Percentiles rank a stretch among this genome's conserved stretches.
phyloP scores from a whole-genome alignment of 106 monocot genomes.

The Platanthera zijinensis region DNA sequence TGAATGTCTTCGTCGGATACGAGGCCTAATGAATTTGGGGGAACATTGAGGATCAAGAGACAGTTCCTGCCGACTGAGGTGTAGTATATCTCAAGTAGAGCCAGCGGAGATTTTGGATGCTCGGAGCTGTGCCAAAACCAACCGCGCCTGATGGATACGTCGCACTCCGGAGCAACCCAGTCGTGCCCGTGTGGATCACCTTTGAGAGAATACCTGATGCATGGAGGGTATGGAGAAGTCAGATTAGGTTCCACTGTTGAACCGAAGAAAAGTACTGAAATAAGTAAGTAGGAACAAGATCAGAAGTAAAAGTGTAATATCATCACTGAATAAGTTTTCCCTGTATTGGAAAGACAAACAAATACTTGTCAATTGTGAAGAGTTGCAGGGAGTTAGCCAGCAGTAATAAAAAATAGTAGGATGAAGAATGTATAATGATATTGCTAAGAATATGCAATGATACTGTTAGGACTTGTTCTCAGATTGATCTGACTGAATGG shows the following conservation, averaged over 20 bases:
- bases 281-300: not conserved
- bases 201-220: slow-evolving; percentile 40
- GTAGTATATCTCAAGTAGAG: slow-evolving; percentile 81
- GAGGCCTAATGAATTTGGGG: slow-evolving; percentile 91
- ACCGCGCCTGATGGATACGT: slow-evolving; percentile 84
- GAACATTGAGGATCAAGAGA: slow-evolving; percentile 72
- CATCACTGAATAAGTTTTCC: not conserved
- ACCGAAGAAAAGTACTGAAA: not conserved
- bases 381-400: too few relatives aligned
- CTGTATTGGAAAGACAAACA: not conserved
- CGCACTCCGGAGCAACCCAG: slow-evolving; percentile 93
- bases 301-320: not conserved
- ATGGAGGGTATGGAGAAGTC: not conserved
- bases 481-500: too few relatives aligned
- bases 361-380: not conserved
- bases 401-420: too few relatives aligned
- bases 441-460: too few relatives aligned
- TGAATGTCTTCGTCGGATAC: slow-evolving; percentile 81
- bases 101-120: slow-evolving; percentile 58
- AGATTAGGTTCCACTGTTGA: not conserved
- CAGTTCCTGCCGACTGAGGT: slow-evolving; percentile 90
- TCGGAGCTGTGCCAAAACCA: slow-evolving; percentile 95
- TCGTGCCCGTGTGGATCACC: slow-evolving; percentile 75
- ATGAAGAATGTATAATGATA: too few relatives aligned
- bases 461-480: too few relatives aligned